Evolutionary conservation across 2,329 filamentous ascomycete genomes (phyloP).

Genomic region (Zymoseptoria pseudotritici): DNA sequence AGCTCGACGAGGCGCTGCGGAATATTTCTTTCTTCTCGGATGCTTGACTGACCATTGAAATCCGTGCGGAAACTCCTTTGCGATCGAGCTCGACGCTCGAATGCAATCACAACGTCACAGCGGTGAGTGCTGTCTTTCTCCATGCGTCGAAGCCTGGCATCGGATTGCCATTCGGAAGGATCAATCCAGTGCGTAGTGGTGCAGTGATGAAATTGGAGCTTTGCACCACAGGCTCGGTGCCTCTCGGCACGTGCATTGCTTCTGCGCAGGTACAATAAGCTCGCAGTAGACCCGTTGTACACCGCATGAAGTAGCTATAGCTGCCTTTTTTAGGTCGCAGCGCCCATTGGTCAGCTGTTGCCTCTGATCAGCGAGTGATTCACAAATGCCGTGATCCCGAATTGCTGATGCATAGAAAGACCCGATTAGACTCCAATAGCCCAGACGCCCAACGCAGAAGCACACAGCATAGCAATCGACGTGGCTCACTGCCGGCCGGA

Average conservation of each 20-base stretch:
- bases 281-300: background rate
- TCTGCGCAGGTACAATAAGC: background rate
- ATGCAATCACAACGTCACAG: background rate
- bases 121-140: background rate
- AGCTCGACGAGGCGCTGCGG: background rate
- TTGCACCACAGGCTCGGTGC: background rate
- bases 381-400: background rate
- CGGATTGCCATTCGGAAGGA: background rate
- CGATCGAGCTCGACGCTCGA: background rate
- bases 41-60: background rate
- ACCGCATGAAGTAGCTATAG: background rate
- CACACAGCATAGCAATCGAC: background rate
- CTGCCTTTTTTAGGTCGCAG: background rate
- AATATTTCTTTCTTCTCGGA: background rate
- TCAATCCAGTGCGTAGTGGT: background rate
- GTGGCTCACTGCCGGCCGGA: background rate
- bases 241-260: background rate
- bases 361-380: background rate
- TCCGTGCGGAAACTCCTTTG: background rate
- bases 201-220: background rate
- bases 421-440: background rate
- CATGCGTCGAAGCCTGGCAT: background rate
- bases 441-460: background rate
- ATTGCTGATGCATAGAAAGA: background rate
- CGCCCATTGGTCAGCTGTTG: background rate